A percentile compares a stretch with the other conserved stretches of the same genome.
Conservation (phyloP, 306 rosid species). For the Hippophae tibetana region DNA sequence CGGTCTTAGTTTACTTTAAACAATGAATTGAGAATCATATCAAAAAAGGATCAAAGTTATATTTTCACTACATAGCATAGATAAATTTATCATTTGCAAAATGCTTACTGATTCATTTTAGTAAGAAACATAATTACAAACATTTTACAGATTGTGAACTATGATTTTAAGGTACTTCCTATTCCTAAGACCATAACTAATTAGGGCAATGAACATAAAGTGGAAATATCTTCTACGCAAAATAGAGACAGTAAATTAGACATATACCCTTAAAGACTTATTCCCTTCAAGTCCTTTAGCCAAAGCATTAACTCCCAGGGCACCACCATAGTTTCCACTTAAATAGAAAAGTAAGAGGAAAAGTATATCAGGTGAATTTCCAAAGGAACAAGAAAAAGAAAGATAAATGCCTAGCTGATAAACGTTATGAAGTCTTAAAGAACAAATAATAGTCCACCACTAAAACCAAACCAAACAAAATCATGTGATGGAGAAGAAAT, state of each 20-base stretch:
- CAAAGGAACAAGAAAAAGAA: constrained; percentile 16
- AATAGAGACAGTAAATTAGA: constrained; percentile 17
- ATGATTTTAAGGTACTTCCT: too few relatives aligned
- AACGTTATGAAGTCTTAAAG: constrained; percentile 11
- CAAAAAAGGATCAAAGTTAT: too few relatives aligned
- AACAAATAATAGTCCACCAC: constrained; percentile 2
- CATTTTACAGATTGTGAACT: too few relatives aligned
- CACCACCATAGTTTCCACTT: constrained; percentile 98
- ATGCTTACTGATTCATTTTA: not conserved
- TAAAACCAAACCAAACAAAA: constrained; percentile 2
- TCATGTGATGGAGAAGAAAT: not conserved
- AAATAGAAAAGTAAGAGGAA: constrained; percentile 16
- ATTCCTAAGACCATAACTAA: not conserved
- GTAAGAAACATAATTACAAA: too few relatives aligned
- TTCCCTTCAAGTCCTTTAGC: constrained; percentile 88
- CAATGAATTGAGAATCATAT: not conserved
- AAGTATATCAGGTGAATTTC: constrained; percentile 12
- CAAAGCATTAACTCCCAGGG: constrained; percentile 92
- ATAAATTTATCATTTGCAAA: not conserved
- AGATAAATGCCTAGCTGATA: constrained; percentile 13
- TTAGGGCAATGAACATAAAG: constrained; percentile 3
- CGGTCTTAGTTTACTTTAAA: too few relatives aligned
- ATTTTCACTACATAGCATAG: not conserved
- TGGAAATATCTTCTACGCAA: constrained; percentile 1
- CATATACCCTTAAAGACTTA: constrained; percentile 76